A percentile compares a stretch with the other conserved stretches of the same genome.
Conservation (phyloP, 306 rosid genomes). For the Ormosia emarginata region DNA sequence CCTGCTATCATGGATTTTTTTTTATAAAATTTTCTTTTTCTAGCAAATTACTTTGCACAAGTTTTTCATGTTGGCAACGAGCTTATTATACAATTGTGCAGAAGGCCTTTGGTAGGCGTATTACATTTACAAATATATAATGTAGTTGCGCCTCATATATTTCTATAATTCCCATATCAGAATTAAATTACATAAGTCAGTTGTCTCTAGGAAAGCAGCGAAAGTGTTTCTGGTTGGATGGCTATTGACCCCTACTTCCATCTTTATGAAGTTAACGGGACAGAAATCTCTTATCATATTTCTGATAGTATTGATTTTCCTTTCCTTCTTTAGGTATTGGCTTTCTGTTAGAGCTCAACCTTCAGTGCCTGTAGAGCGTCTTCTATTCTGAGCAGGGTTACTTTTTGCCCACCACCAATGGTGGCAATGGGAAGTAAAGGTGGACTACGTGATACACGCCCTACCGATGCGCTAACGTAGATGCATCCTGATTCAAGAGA, state of each 20-base stretch:
- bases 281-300: neutral
- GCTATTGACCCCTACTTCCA: neutral
- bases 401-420: conserved; percentile 89
- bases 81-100: neutral
- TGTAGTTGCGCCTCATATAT: neutral
- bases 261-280: neutral
- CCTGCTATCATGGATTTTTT: neutral
- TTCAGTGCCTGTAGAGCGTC: conserved; percentile 81
- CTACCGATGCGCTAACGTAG: conserved; percentile 69
- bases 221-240: neutral
- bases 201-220: neutral
- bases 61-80: neutral
- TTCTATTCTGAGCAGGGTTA: conserved; percentile 76
- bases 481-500: conserved; percentile 42
- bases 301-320: neutral
- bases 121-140: neutral
- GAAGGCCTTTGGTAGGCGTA: neutral
- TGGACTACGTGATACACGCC: conserved; percentile 67
- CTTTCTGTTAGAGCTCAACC: conserved; percentile 97
- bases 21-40: neutral
- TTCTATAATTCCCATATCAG: neutral
- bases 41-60: neutral
- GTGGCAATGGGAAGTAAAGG: conserved; percentile 85
- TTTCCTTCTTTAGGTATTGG: conserved; percentile 69
- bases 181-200: neutral